Evolutionary conservation across 495 filamentous ascomycete species (phyloP), one percentile per base, ranked within the genome.

Genomic region (Hypomontagnella monticulosa): DNA sequence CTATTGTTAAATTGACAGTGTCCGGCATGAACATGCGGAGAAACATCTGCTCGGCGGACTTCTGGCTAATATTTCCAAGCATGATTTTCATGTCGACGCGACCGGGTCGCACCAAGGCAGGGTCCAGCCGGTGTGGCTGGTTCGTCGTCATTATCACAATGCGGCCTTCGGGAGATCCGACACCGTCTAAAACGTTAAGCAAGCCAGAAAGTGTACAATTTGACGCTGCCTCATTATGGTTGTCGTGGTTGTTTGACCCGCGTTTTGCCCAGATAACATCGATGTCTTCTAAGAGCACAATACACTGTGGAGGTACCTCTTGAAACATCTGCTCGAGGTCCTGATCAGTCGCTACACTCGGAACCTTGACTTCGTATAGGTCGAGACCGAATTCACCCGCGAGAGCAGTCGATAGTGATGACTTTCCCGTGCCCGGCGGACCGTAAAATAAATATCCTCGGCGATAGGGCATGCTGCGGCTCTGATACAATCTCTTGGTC

Each of bases 81-180:
- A 79, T 76, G 49, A 92, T 79, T 50, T 82, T 84, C 78, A 83
- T 82, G 67, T 93, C 89, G 15, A 93, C 84, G 11, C 89, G 84
- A 0, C 90, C 90, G 12, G 88, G 88, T 0, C 90, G 84, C 9
- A 90, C 79, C 1, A 93, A 78, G 1, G 89, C 89, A 40, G 81
- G 78, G 63, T 93, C 89, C 0, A 93, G 81, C 44, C 84, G 83
- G 5, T 90, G 84, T 4, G 83, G 81, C 51, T 86, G 83, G 63
- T 93, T 93, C 34, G 89, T 89, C 1, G 89, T 92, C 87, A 93
- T 90, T 37, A 92, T 82, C 3, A 92, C 81, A 48, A 92, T 88
- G 4, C 88, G 83, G 16, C 89, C 90, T 70, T 92, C 89, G 34
- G 83, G 84, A 0, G 86, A 86, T 3, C 88, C 86, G 6, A 91